phyloP scores from a whole-genome alignment of 495 filamentous ascomycete species.

The Xylaria nigripes region DNA sequence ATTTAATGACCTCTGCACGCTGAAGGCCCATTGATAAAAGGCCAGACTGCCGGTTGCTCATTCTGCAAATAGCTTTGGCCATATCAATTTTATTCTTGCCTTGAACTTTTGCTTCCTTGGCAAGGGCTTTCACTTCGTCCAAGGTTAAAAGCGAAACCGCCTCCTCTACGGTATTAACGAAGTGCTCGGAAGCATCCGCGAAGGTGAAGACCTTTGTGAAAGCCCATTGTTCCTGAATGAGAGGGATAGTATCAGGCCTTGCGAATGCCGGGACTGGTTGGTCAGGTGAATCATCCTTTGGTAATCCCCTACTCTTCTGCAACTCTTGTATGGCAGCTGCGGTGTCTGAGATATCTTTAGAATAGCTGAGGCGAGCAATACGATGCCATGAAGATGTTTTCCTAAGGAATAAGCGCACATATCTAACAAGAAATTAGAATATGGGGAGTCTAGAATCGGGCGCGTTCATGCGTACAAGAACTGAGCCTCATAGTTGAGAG shows the following conservation, averaged over 20 bases:
- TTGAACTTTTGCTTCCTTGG: slow-evolving; percentile 77
- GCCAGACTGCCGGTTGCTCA: slow-evolving; percentile 64
- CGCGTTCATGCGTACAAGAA: slow-evolving; percentile 57
- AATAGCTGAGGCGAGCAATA: slow-evolving; percentile 63
- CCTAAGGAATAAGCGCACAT: slow-evolving; percentile 87
- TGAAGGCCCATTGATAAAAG: slow-evolving; percentile 54
- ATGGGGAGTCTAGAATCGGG: background rate
- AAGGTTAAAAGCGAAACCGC: slow-evolving; percentile 70
- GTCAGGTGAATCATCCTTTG: slow-evolving; percentile 1
- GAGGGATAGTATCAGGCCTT: background rate
- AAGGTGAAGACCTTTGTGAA: slow-evolving; percentile 57
- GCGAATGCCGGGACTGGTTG: background rate
- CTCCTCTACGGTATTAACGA: slow-evolving; percentile 75
- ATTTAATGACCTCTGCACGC: slow-evolving; percentile 42
- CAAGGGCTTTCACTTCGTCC: slow-evolving; percentile 78
- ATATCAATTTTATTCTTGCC: slow-evolving; percentile 87
- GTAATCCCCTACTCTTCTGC: slow-evolving; percentile 23
- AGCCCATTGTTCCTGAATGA: slow-evolving; percentile 32
- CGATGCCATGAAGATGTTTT: slow-evolving; percentile 96
- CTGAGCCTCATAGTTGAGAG: slow-evolving; percentile 75
- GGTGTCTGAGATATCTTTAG: slow-evolving; percentile 74
- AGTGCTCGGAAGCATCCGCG: slow-evolving; percentile 64
- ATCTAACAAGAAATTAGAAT: slow-evolving; percentile 33
- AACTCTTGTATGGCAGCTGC: slow-evolving; percentile 54
- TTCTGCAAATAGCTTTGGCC: slow-evolving; percentile 57